Base-by-base conservation (phyloP, 495 filamentous ascomycete species). In the Annulohypoxylon stygium region DNA sequence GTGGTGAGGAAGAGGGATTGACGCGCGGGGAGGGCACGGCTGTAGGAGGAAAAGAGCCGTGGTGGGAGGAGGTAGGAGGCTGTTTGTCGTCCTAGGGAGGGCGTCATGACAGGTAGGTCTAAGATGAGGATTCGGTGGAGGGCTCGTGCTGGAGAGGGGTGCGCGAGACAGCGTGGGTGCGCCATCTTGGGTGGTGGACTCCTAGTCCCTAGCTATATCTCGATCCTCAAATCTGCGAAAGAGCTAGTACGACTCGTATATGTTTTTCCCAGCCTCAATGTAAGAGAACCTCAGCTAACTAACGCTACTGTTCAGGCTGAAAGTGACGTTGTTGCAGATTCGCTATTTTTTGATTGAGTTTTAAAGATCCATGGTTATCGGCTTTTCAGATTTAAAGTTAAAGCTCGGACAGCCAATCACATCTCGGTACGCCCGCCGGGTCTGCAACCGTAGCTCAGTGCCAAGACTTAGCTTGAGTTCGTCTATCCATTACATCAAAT, bases 101-200 rank as follows among this genome's bases (percentile, higher is more conserved):
- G 61, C 59, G 20, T 57, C 0, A 9, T 54, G 43, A 36, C 70
- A 36, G 65, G 43, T 20, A 75, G 71, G 51, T 66, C 66, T 7
- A 73, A 65, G 57, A 77, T 51, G 16, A 79, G 54, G 12, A 72
- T 72, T 48, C 75, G 57, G 37, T 75, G 75, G 0, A 79, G 70
- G 39, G 70, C 75, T 62, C 75, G 74, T 20, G 75, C 75, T 7
- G 75, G 75, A 0, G 76, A 73, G n/a, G 73, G 26, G 63, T 43
- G 25, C 30, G 58, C 39, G 60, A 75, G 67, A 62, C 72, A 69
- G 26, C 51, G 64, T 36, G 58, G 60, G n/a, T 71, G 73, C 14
- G 64, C 69, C 75, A 77, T 79, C 34, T 47, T 70, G 36, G 16
- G 10, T 37, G 18, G 18, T 36, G 23, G 23, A 11, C 3, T 4